Evolutionary conservation across 2,329 filamentous ascomycete genomes (phyloP), one percentile per base, ranked within the genome.

Genomic region (Ascochyta koolunga): DNA sequence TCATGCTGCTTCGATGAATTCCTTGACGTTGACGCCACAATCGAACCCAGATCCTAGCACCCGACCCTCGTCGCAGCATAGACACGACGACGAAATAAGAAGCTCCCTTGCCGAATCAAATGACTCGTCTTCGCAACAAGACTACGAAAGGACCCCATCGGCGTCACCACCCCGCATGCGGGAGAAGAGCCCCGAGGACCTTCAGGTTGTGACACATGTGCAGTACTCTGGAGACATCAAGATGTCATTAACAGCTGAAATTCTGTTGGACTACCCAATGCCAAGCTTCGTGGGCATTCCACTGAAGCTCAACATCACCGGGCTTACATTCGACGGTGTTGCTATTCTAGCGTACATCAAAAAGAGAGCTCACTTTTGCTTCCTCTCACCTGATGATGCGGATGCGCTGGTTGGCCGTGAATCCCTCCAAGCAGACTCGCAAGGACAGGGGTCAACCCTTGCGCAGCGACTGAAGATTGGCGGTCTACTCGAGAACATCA

Each of bases 211-310:
- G 5, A 93, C 96, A 68, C 89, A 93, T 61, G 93, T 96, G 56
- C 87, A 87, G 50, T 99, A 99, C 75, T 85, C 88, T 2, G 95
- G 95, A 27, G 89, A 97, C 69, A 83, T 99, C 54, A 87, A 88
- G 62, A 83, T 99, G 52, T 91, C 92, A 57, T 81, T 99, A 43
- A 98, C 95, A 21, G 93, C 95, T 0, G 93, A 98, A 76, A 96
- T 99, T 36, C 81, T 98, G 27, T 86, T 99, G 29, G 95, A 99
- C 76, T 99, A 99, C 73, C 95, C 95, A 0, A 98, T 98, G 91
- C 93, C 93, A 35, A 96, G 91, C 78, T 99, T 99, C 69, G 93
- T 98, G 2, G 92, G 93, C 11, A 93, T 99, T 57, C 95, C 95
- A 1, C 83, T 99, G 40, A 93, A 95, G 74, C 82, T 99, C 22